Conservation (phyloP, 2,329 filamentous ascomycete species). For the Pseudogymnoascus sp. region DNA sequence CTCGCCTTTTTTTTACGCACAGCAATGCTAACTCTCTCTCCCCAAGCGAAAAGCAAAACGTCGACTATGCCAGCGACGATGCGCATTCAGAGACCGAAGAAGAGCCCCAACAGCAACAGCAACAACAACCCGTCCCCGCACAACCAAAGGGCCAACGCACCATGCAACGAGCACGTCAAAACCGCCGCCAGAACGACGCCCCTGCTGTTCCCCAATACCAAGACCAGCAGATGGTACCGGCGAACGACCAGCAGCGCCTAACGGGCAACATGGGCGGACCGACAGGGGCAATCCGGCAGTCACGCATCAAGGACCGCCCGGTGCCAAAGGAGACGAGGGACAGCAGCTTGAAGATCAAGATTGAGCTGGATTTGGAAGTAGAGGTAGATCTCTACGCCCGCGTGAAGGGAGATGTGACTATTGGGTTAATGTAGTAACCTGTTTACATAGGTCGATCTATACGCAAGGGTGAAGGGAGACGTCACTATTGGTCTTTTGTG, state of each 20-base stretch:
- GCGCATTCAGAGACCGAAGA: slow-evolving; percentile 36
- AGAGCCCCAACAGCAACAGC: slow-evolving; percentile 28
- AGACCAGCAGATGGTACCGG: slow-evolving; percentile 15
- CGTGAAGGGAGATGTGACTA: slow-evolving; percentile 24
- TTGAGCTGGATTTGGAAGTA: slow-evolving; percentile 33
- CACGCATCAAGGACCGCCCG: slow-evolving; percentile 33
- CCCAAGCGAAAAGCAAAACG: slow-evolving; percentile 10
- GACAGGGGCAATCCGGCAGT: slow-evolving; percentile 27
- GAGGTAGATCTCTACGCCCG: slow-evolving; percentile 21
- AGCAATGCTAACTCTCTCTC: slow-evolving; percentile 17
- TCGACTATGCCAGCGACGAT: slow-evolving; percentile 24
- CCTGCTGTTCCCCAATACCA: slow-evolving; percentile 8
- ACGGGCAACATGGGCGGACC: slow-evolving; percentile 25
- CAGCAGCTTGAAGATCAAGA: slow-evolving; percentile 34
- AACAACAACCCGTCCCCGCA: slow-evolving; percentile 26
- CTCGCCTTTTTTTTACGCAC: slow-evolving; percentile 12
- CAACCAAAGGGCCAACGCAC: slow-evolving; percentile 19
- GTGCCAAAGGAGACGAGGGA: slow-evolving; percentile 29
- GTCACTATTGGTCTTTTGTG: slow-evolving; percentile 16
- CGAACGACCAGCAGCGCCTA: slow-evolving; percentile 16
- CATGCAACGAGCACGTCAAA: slow-evolving; percentile 11
- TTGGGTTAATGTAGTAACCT: slow-evolving; percentile 22
- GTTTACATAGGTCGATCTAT: slow-evolving; percentile 14
- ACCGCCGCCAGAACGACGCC: not conserved
- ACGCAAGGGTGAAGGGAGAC: slow-evolving; percentile 18